phyloP scores from a whole-genome alignment of 805 yeast genomes.

The Spathaspora hagerdaliae region DNA sequence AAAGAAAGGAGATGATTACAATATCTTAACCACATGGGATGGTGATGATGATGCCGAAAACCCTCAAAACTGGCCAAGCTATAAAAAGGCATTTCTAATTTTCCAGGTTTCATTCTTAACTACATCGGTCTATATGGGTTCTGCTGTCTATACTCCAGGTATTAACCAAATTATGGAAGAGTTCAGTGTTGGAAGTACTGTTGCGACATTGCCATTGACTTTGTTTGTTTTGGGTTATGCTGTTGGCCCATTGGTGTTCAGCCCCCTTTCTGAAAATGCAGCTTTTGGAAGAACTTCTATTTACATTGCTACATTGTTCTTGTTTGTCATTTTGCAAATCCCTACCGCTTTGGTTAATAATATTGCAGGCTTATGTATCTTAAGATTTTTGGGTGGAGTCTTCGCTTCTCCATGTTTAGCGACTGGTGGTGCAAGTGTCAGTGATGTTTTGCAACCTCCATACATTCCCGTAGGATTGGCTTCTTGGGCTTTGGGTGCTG shows the following conservation, averaged over 20 bases:
- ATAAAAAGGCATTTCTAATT: constrained; percentile 35
- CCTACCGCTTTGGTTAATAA: constrained; percentile 51
- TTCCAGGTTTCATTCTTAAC: constrained; percentile 43
- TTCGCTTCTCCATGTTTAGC: constrained; percentile 55
- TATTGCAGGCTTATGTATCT: constrained; percentile 46
- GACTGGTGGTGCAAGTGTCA: constrained; percentile 56
- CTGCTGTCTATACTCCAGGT: constrained; percentile 55
- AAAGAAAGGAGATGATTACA: not conserved
- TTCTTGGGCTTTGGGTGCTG: constrained; percentile 51
- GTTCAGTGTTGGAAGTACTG: constrained; percentile 40
- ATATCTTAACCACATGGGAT: constrained; percentile 24
- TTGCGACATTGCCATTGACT: constrained; percentile 49
- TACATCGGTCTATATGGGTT: constrained; percentile 51
- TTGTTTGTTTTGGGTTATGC: constrained; percentile 60
- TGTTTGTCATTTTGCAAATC: constrained; percentile 50
- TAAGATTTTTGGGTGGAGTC: constrained; percentile 52
- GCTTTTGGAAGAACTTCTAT: constrained; percentile 49
- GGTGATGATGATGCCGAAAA: constrained; percentile 50
- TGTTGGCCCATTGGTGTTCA: constrained; percentile 53
- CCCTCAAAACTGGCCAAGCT: constrained; percentile 54
- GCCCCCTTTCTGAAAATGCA: constrained; percentile 57
- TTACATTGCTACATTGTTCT: constrained; percentile 42
- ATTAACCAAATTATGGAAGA: constrained; percentile 40
- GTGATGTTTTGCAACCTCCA: constrained; percentile 44
- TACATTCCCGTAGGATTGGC: constrained; percentile 45